These are phyloP conservation scores for Aureobasidium vineae DNA, from an alignment of 2,329 filamentous ascomycete genomes.

Conservation along the genomic window DNA sequence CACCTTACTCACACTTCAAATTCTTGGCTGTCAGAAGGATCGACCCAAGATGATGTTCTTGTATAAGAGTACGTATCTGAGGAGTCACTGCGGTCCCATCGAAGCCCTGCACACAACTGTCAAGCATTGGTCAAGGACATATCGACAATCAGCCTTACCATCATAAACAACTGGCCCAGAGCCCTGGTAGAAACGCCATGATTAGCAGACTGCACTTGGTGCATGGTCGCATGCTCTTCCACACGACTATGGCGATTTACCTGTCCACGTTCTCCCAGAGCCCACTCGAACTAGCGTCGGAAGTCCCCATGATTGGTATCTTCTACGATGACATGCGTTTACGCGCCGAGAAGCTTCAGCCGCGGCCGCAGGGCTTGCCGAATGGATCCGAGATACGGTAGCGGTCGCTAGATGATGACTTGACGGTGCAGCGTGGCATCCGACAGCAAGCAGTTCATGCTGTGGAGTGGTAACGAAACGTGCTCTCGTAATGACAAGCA, in stretches of 20 bases:
- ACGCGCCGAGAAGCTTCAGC: constrained; percentile 5
- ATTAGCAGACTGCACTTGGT: constrained; percentile 37
- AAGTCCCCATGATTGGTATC: constrained; percentile 25
- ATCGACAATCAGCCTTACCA: constrained; percentile 28
- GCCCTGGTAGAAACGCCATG: constrained; percentile 40
- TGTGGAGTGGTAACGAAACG: constrained; percentile 21
- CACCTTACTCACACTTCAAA: constrained; percentile 65
- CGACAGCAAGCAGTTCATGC: constrained; percentile 2
- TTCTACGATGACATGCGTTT: constrained; percentile 18
- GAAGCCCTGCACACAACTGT: constrained; percentile 55
- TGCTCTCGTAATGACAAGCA: constrained; percentile 23
- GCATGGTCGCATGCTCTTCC: constrained; percentile 6
- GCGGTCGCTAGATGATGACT: constrained; percentile 3
- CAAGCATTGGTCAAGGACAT: constrained; percentile 55
- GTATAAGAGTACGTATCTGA: constrained; percentile 76
- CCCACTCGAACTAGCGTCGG: constrained; percentile 41
- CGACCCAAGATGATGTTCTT: constrained; percentile 82
- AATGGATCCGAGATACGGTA: constrained; percentile 6
- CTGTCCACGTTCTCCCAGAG: constrained; percentile 73
- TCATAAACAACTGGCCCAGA: constrained; percentile 45
- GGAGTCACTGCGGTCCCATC: constrained; percentile 81
- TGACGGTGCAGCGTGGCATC: constrained; percentile 14
- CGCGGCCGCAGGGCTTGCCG: constrained; percentile 4
- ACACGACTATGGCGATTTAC: constrained; percentile 45
- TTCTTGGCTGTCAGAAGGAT: constrained; percentile 84